These are phyloP conservation scores for Neophaeococcomyces mojaviensis DNA, from an alignment of 2,329 filamentous ascomycete genomes.

Conservation along the genomic window DNA sequence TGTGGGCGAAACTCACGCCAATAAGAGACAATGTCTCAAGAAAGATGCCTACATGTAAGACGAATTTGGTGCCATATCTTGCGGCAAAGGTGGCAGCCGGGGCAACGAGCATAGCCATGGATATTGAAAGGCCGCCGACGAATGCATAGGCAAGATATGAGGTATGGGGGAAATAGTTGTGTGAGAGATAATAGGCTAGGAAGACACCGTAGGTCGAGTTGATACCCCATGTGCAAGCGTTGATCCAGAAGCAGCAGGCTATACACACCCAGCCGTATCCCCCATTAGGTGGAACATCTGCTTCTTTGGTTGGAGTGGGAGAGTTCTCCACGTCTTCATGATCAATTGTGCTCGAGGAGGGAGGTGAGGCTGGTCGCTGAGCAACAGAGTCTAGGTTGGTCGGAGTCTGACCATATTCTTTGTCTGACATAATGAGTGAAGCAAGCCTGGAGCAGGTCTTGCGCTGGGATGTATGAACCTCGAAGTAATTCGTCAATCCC, in stretches of 20 bases:
- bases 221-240: slow-evolving; percentile 67
- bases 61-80: slow-evolving; percentile 14
- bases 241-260: slow-evolving; percentile 49
- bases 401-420: too few relatives aligned
- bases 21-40: slow-evolving; percentile 19
- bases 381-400: too few relatives aligned
- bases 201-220: slow-evolving; percentile 53
- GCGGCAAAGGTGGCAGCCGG: slow-evolving; percentile 23
- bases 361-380: background rate
- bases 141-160: slow-evolving; percentile 27
- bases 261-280: slow-evolving; percentile 59
- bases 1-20: slow-evolving; percentile 42
- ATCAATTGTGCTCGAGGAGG: background rate
- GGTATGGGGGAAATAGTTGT: slow-evolving; percentile 25
- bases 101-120: slow-evolving; percentile 22
- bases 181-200: slow-evolving; percentile 33
- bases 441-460: too few relatives aligned
- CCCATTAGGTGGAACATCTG: slow-evolving; percentile 42
- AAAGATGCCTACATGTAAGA: slow-evolving; percentile 19
- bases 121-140: slow-evolving; percentile 26
- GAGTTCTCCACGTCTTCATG: slow-evolving; percentile 13
- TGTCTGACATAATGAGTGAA: too few relatives aligned
- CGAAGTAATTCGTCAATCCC: too few relatives aligned
- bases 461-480: too few relatives aligned
- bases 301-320: slow-evolving; percentile 9